Evolutionary conservation across 139 green algal genomes (phyloP).

Genomic region (Chlorella sp.): DNA sequence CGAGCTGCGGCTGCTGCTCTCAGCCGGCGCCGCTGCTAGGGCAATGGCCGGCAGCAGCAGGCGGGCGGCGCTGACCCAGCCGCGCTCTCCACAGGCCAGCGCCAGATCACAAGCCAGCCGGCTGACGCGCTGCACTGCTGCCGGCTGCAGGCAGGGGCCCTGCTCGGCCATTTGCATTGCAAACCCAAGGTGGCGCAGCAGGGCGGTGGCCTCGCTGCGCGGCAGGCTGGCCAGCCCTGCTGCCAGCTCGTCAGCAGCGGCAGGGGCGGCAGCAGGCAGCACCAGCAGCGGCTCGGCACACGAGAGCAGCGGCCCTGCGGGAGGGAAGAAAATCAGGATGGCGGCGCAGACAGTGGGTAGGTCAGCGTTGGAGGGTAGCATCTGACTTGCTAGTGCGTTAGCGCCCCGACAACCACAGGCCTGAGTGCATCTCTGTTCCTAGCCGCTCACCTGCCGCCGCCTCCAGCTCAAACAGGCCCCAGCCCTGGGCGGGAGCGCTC

Average conservation of each 20-base stretch:
- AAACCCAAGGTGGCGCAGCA: conserved; percentile 14
- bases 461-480: conserved; percentile 19
- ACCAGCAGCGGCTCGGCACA: neutral
- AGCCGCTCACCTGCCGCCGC: neutral
- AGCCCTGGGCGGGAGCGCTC: neutral
- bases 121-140: neutral
- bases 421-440: neutral
- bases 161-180: neutral
- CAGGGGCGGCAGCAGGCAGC: neutral
- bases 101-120: neutral
- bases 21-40: neutral
- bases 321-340: neutral
- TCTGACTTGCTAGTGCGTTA: no score
- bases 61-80: neutral
- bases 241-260: neutral
- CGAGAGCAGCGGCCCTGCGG: neutral
- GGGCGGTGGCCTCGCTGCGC: neutral
- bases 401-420: no score
- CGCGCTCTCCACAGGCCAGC: neutral
- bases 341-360: neutral
- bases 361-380: no score
- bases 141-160: neutral
- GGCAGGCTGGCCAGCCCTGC: neutral
- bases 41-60: neutral
- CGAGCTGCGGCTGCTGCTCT: neutral